Percentiles rank a stretch among this genome's conserved stretches.
phyloP scores from a whole-genome alignment of 106 monocot species.

The Dendrobium catenatum region DNA sequence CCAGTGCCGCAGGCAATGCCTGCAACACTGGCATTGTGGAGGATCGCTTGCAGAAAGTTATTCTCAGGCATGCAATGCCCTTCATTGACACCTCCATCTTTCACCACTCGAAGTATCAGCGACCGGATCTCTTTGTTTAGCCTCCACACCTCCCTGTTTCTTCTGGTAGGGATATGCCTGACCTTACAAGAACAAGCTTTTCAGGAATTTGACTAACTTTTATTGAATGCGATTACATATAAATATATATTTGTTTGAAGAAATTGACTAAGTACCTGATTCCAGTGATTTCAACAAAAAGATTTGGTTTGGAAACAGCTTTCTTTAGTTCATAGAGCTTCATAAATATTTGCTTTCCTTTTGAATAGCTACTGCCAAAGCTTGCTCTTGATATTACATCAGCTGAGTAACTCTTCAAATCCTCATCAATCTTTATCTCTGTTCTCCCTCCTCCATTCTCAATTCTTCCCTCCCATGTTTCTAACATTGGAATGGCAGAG shows the following conservation, averaged over 20 bases:
- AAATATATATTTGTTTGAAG: too few relatives aligned
- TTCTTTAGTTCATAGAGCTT: conserved; percentile 23
- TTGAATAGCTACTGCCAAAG: conserved; percentile 57
- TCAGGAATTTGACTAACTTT: background rate
- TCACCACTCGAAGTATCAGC: conserved; percentile 31
- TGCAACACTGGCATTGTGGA: conserved; percentile 15
- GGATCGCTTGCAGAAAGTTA: conserved; percentile 44
- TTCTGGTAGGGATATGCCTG: conserved; percentile 45
- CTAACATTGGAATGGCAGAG: conserved; percentile 25
- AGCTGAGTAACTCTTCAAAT: conserved; percentile 47
- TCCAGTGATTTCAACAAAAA: conserved; percentile 20
- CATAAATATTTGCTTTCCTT: conserved; percentile 61
- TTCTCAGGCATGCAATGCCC: conserved; percentile 3
- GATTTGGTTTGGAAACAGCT: conserved; percentile 14
- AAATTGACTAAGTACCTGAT: conserved; percentile 4
- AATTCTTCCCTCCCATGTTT: conserved; percentile 43
- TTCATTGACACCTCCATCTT: conserved; percentile 12
- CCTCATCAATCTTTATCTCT: conserved; percentile 42
- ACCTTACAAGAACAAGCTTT: background rate
- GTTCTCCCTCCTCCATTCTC: conserved; percentile 22
- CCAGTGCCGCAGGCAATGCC: background rate
- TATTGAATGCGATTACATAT: background rate
- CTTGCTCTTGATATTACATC: conserved; percentile 75
- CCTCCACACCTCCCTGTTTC: conserved; percentile 39
- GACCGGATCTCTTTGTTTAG: conserved; percentile 38